Evolutionary conservation across 2,329 filamentous ascomycete species (phyloP), one percentile per base, ranked within the genome.

Genomic region (Colletotrichum euphorbiae): DNA sequence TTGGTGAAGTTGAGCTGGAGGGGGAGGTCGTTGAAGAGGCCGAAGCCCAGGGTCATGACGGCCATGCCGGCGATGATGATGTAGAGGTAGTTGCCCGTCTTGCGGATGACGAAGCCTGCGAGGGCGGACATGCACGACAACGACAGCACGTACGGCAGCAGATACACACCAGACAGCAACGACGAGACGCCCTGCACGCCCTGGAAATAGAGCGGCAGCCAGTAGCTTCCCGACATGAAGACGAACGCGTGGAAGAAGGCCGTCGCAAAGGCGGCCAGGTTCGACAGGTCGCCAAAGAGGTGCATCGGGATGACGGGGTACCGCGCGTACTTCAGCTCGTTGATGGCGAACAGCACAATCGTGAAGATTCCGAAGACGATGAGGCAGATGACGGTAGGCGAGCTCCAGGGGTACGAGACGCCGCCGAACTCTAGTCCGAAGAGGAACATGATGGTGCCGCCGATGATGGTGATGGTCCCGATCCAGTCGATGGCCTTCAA

Each of bases 161-260:
- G 81, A 12, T 91, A 84, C 0, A 90, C 75, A 4, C 85, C 85
- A 0, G 88, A 91, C n/a, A 81, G 80, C 38, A 91, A 79, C 0
- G 90, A 88, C 0, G 84, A 83, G 1, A 87, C 87, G 57, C 84
- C 84, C 2, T 90, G 84, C 0, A 90, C 90, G 3, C 89, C 85
- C 75, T 94, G 92, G 61, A 93, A 90, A 77, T 90, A 94, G 0
- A 93, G 82, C 0, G 92, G 92, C 28, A 93, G 81, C 73, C 91
- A 94, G 77, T 92, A 94, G 56, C 89, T 86, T 1, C 83, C 83
- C 0, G 85, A 87, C 45, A 91, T 90, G 76, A 91, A 91, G 38
- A 88, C 85, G 73, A 89, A 80, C 0, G 79, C 80, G 68, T 87
- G 83, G 63, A 81, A 79, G 57, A 83, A 80, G 42, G 75, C 78